A percentile compares a stretch with the other conserved stretches of the same genome.
Evolutionary conservation across 2,329 filamentous ascomycete genomes (phyloP).

Genomic region (Periglandula ipomoeae): DNA sequence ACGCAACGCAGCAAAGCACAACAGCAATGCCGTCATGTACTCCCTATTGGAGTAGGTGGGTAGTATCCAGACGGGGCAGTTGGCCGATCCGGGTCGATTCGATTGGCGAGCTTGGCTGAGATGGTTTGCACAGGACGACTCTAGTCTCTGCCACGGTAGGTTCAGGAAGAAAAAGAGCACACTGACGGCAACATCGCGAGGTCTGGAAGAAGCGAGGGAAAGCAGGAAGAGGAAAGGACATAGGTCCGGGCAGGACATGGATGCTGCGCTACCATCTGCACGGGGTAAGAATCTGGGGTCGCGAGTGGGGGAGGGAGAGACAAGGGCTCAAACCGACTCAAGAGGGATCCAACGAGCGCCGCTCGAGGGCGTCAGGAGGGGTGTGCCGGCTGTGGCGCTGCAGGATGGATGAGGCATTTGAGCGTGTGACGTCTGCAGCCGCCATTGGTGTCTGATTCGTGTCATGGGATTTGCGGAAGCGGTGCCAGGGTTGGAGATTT

Average conservation of each 20-base stretch:
- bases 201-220: neutral
- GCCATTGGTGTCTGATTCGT: neutral
- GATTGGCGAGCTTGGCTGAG: neutral
- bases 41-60: neutral
- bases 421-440: neutral
- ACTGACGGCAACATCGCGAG: neutral
- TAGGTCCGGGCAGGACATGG: neutral
- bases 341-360: neutral
- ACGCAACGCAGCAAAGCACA: neutral
- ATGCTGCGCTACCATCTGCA: neutral
- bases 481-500: neutral
- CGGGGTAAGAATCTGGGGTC: neutral
- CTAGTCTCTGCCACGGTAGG: neutral
- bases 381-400: constrained; percentile 1
- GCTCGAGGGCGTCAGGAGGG: neutral
- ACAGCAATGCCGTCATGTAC: neutral
- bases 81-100: neutral
- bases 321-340: neutral
- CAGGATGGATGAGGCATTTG: neutral
- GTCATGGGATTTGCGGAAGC: neutral
- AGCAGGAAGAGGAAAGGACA: neutral
- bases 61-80: neutral
- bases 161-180: neutral
- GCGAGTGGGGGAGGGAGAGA: neutral
- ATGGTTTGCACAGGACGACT: neutral